A percentile compares a stretch with the other conserved stretches of the same genome.
These are phyloP conservation scores for Cyathus striatus DNA, from an alignment of 768 basidiomycete species.

Conservation along the genomic window DNA sequence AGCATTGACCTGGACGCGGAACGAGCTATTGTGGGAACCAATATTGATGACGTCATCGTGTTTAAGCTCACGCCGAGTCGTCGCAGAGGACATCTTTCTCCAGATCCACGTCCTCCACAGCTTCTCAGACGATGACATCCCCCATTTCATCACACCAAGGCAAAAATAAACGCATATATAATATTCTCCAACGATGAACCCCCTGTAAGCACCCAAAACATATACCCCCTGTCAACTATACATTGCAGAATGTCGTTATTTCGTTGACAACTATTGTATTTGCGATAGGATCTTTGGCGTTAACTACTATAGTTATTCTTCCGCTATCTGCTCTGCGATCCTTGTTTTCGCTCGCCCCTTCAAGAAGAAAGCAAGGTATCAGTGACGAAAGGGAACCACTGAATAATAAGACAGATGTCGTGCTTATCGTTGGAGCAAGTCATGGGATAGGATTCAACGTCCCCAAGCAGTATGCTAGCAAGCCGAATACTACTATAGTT, in stretches of 20 bases:
- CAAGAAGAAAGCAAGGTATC: neutral
- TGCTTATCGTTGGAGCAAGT: constrained; percentile 21
- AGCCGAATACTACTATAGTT: constrained; percentile 18
- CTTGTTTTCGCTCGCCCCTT: constrained; percentile 4
- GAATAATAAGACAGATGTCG: constrained; percentile 17
- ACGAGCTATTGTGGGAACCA: no score
- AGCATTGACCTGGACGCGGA: no score
- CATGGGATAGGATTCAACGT: constrained; percentile 21
- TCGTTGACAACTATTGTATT: constrained; percentile 12
- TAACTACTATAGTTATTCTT: constrained; percentile 15
- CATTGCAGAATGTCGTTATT: constrained; percentile 21
- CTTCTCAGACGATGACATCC: no score
- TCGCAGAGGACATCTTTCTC: no score
- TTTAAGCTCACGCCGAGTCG: no score
- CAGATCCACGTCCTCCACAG: no score
- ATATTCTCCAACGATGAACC: no score
- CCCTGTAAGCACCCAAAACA: no score
- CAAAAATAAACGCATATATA: no score
- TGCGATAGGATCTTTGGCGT: constrained; percentile 10
- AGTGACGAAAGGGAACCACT: no score
- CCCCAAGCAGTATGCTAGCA: constrained; percentile 19
- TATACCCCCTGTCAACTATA: constrained; percentile 16
- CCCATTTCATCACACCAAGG: no score
- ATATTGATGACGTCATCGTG: no score
- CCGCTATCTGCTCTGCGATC: constrained; percentile 11